Base-by-base conservation (phyloP, 2,329 filamentous ascomycete species). In the Colletotrichum sp. region DNA sequence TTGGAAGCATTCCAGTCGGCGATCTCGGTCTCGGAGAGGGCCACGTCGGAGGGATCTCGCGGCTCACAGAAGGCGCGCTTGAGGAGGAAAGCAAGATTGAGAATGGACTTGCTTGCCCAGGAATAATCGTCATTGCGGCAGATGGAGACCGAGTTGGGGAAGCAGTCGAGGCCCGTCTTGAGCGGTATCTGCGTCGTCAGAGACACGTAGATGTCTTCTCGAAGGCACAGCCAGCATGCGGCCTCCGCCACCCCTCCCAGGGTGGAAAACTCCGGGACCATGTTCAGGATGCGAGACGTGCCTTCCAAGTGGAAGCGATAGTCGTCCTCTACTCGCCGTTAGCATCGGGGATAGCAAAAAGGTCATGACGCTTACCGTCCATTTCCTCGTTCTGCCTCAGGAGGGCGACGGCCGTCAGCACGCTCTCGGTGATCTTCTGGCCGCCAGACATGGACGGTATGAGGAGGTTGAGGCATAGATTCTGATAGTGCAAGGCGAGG, bases 331-430 rank as follows among this genome's bases (percentile, higher is more conserved):
- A 0, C 0, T 26, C 13, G 24, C 18, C 0, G 5, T 58, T 10
- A 58, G 24, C 55, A 2, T 58, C 2, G 13, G 16, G 2, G 3
- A 3, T 3, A 21, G 10, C 43, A 0, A 48, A 1, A 3, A 48
- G 43, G 13, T 3, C 13, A 28, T 12, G 13, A 28, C 9, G 3
- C 55, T 28, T 58, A 58, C 55, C 26, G 16, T 58, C 55, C 26
- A 58, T 58, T 4, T 58, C 55, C 24, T 58, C 55, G 16, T 58
- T 58, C 8, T 58, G 26, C 0, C 55, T 26, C 4, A 58, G 6
- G 0, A 58, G 8, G 15, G 55, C 55, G 1, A 58, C 26, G 1
- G 55, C 55, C 9, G 26, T 58, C 3, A 58, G 9, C 12, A 58
- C 26, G 12, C 24, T 58, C 24, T 28, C 26, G 16, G 55, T 58